Percentiles rank a stretch among this genome's conserved stretches.
phyloP scores from a whole-genome alignment of 306 rosid genomes.

The Trifolium repens region DNA sequence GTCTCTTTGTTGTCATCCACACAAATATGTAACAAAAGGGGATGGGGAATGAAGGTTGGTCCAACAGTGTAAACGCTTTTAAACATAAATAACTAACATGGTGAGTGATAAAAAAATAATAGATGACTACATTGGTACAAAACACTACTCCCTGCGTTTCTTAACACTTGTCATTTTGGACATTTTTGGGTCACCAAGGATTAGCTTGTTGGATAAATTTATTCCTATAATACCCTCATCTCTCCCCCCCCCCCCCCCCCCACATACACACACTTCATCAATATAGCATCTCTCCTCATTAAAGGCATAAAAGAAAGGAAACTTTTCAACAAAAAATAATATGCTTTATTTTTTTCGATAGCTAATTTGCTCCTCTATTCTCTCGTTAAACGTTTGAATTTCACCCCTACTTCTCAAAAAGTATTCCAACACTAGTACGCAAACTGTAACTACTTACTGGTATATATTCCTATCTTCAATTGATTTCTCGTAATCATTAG shows the following conservation, averaged over 20 bases:
- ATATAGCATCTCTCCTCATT: background rate
- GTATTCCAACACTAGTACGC: background rate
- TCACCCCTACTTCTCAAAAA: background rate
- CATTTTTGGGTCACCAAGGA: background rate
- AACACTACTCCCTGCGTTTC: background rate
- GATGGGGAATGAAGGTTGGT: background rate
- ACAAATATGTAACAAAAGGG: background rate
- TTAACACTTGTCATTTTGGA: background rate
- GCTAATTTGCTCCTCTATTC: background rate
- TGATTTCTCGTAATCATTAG: background rate
- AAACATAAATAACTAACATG: constrained; percentile 1
- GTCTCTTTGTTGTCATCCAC: background rate
- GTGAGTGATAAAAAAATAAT: background rate
- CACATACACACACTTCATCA: background rate
- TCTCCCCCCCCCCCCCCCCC: background rate
- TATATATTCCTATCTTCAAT: background rate
- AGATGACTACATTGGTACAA: background rate
- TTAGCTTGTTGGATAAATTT: background rate
- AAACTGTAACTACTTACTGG: background rate
- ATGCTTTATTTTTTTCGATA: background rate
- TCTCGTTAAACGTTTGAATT: background rate
- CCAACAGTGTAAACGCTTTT: background rate
- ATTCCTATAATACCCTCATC: background rate
- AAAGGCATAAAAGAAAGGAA: background rate
- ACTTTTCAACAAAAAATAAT: background rate